Evolutionary conservation across 2,329 filamentous ascomycete genomes (phyloP).

Genomic region (Penicillium freii): DNA sequence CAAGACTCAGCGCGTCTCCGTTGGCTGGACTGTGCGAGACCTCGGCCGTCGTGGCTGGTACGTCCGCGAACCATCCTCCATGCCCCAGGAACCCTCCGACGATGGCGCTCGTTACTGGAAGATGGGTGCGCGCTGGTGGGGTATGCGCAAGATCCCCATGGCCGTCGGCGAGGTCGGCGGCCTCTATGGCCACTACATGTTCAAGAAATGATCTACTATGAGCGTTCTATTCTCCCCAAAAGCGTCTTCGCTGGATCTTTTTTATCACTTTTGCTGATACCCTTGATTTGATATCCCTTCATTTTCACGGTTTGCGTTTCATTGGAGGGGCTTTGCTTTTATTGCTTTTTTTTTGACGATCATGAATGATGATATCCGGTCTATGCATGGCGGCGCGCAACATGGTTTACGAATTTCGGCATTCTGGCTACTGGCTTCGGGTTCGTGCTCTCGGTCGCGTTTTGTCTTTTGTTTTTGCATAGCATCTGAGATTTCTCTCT

Average conservation of each 20-base stretch:
- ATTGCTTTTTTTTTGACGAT: constrained; percentile 17
- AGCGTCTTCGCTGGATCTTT: constrained; percentile 13
- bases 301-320: constrained; percentile 12
- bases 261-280: constrained; percentile 19
- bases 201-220: constrained; percentile 46
- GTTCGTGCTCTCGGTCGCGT: constrained; percentile 28
- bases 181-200: constrained; percentile 61
- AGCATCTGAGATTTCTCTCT: constrained; percentile 26
- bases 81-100: constrained; percentile 42
- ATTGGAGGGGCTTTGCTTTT: constrained; percentile 12
- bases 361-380: constrained; percentile 30
- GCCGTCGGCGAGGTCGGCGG: constrained; percentile 57
- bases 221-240: constrained; percentile 18
- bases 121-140: constrained; percentile 81
- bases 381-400: constrained; percentile 31
- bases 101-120: constrained; percentile 69
- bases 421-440: constrained; percentile 27
- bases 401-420: constrained; percentile 30
- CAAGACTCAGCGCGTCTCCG: constrained; percentile 52
- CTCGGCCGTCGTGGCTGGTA: constrained; percentile 68
- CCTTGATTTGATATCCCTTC: constrained; percentile 16
- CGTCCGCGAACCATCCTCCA: constrained; percentile 48
- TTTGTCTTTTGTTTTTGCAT: constrained; percentile 25
- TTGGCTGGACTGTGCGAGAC: constrained; percentile 71
- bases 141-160: constrained; percentile 68